Base-by-base conservation (phyloP, 2,329 filamentous ascomycete genomes). In the Talaromyces sp. region DNA sequence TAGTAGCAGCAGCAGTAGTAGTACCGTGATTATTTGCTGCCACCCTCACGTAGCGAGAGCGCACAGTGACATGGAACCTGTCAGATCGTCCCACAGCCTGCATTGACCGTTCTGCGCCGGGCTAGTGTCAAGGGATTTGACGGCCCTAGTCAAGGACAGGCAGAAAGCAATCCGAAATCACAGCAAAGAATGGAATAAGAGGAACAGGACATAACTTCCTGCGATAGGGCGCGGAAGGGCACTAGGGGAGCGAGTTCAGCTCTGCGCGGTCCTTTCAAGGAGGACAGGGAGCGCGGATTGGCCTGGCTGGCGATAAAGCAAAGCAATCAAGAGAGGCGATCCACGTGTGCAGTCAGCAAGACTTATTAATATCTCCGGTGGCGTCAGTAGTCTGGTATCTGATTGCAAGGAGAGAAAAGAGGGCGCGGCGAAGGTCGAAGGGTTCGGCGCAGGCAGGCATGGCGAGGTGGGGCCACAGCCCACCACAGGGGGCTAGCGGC, bases 31-130 rank as follows among this genome's bases (percentile, higher is more conserved):
- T 26, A 27, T 29, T 26, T n/a, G 11, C 21, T 51, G 10, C 49
- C 26, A 29, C 21, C 49, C 49, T 51, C 14, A 29, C 49, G 49
- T 26, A 26, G 49, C 49, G n/a, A n/a, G 24, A n/a, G 24, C 29
- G 32, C 26, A 52, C 55, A 60, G 58, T 35, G 50, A 46, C 55
- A 60, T 60, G 32, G 29, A 55, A 60, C 51, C 49, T 60, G 59
- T 60, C 59, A 60, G 49, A 52, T 52, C 21, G 49, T 2, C 26
- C 32, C 32, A 13, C 32, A 14, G 32, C 32, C 43, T 50, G 24
- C 27, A 17, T 29, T 52, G 19, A 17, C 43, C 43, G 21, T 46
- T 46, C 4, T 19, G 41, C 41, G 19, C 41, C 21, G 9, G 41
- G 9, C 41, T 21, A 17, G 35, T n/a, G n/a, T 38, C 35, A 38